Evolutionary conservation across 768 basidiomycete genomes (phyloP).

Genomic region (Brasilioporus rufonigricans): DNA sequence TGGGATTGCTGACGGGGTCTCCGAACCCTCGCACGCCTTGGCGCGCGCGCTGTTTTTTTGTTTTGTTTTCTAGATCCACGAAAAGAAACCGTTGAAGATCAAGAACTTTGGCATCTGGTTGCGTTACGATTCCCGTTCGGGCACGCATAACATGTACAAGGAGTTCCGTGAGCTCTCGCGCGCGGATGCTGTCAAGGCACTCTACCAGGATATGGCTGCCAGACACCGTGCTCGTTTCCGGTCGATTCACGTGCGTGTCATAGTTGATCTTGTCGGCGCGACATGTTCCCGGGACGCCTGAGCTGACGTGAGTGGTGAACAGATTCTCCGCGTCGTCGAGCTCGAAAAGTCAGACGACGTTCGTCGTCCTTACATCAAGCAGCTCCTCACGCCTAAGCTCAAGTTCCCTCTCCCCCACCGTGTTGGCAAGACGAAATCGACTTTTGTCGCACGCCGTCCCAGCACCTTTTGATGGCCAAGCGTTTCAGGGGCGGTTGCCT

Average conservation of each 20-base stretch:
- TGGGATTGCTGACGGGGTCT: conserved; percentile 52
- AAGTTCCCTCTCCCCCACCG: conserved; percentile 98
- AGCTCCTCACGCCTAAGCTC: conserved; percentile 85
- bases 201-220: conserved; percentile 99
- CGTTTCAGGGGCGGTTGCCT: too few species aligned
- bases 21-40: conserved; percentile 6
- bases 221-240: conserved; percentile 99
- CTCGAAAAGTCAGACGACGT: conserved; percentile 89
- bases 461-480: conserved; percentile 55
- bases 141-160: conserved; percentile 99
- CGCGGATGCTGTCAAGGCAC: conserved; percentile 90
- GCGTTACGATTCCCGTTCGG: conserved; percentile 98
- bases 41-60: conserved; percentile 19
- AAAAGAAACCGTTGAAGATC: conserved; percentile 96
- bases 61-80: conserved; percentile 72
- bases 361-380: conserved; percentile 97
- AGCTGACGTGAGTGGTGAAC: background rate
- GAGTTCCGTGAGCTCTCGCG: conserved; percentile 95
- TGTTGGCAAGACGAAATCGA: conserved; percentile 71
- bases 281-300: background rate
- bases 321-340: conserved; percentile 98
- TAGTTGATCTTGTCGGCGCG: background rate
- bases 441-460: conserved; percentile 78
- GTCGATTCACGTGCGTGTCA: conserved; percentile 82
- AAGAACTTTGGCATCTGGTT: conserved; percentile 99